phyloP scores from a whole-genome alignment of 352 stramenopile species.

The Globisporangium perplexum region DNA sequence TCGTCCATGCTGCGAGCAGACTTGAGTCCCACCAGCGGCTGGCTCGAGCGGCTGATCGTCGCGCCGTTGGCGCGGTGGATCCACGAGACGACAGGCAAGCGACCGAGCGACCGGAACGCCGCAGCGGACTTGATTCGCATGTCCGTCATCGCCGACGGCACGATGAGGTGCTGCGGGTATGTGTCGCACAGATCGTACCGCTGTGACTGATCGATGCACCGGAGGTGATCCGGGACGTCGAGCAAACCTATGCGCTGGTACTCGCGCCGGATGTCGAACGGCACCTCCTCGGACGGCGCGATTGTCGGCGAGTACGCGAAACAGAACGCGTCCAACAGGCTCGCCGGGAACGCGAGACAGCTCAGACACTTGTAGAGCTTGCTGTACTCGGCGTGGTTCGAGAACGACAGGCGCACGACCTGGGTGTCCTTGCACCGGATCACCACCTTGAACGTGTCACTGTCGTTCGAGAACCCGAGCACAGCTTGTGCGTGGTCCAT shows the following conservation, averaged over 20 bases:
- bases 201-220: slow-evolving; percentile 71
- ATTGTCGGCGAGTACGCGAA: slow-evolving; percentile 70
- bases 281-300: slow-evolving; percentile 66
- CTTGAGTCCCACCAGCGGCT: slow-evolving; percentile 78
- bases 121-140: slow-evolving; percentile 71
- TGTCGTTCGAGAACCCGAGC: slow-evolving; percentile 41
- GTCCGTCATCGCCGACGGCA: slow-evolving; percentile 90
- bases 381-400: slow-evolving; percentile 65
- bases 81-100: slow-evolving; percentile 74
- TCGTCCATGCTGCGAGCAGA: slow-evolving; percentile 71
- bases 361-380: slow-evolving; percentile 76
- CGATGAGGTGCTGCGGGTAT: slow-evolving; percentile 93
- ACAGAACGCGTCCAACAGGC: slow-evolving; percentile 75
- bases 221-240: slow-evolving; percentile 47
- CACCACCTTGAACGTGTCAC: slow-evolving; percentile 53
- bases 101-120: slow-evolving; percentile 62
- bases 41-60: slow-evolving; percentile 76
- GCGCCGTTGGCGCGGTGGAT: slow-evolving; percentile 65
- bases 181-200: slow-evolving; percentile 90
- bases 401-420: slow-evolving; percentile 56
- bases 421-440: slow-evolving; percentile 81
- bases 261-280: slow-evolving; percentile 75
- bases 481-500: slow-evolving; percentile 60
- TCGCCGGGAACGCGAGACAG: slow-evolving; percentile 66
- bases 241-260: slow-evolving; percentile 78